Base-by-base conservation (phyloP, 148 eudicot genomes). In the Camellia lanceoleosa region DNA sequence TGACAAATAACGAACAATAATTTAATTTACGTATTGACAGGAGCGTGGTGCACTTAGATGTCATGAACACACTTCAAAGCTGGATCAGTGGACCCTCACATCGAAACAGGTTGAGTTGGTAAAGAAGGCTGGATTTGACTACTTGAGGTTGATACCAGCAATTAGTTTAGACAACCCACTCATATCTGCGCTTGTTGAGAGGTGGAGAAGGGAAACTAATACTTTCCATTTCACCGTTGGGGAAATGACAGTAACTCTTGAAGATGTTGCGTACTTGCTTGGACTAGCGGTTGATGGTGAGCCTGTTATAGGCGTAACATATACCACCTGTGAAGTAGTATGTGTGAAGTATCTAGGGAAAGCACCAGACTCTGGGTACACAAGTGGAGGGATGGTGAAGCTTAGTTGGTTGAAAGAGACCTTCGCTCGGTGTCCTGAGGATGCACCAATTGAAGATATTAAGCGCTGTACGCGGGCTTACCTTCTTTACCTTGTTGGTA, bases 31-130 rank as follows among this genome's bases (percentile, higher is more conserved):
- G 56, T 74, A 55, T 74, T 61, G 79, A 81, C 93, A 96, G 99
- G 99, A 96, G 83, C 97, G 99, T 67, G 99, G 99, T 80, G 99
- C 97, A 63, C 97, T 96, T 79, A 90, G 99, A 85, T 96, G 99
- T 81, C 99, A 96, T 80, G 99, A 96, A 78, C 99, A 96, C 91
- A 96, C 99, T 71, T 96, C 99, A 65, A 96, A 96, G 88, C 95
- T 96, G 68, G 97, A 96, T 84, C 98, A 93, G 16, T 96, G 99
- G 99, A 74, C 82, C 38, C 91, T 96, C 38, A 89, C 94, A 18
- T 79, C 88, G 5, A 88, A 85, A 80, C 99, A 96, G 83, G 88
- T 92, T 78, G 95, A 94, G 73, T 84, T 94, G 64, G 90, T 96
- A 55, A 87, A 89, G 54, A 91, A 85, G 76, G 95, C 99, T 62